Percentiles rank a stretch among this genome's conserved stretches.
These are phyloP conservation scores for Kalmanozyma brasiliensis DNA, from an alignment of 1,284 basidiomycete genomes.

Conservation along the genomic window DNA sequence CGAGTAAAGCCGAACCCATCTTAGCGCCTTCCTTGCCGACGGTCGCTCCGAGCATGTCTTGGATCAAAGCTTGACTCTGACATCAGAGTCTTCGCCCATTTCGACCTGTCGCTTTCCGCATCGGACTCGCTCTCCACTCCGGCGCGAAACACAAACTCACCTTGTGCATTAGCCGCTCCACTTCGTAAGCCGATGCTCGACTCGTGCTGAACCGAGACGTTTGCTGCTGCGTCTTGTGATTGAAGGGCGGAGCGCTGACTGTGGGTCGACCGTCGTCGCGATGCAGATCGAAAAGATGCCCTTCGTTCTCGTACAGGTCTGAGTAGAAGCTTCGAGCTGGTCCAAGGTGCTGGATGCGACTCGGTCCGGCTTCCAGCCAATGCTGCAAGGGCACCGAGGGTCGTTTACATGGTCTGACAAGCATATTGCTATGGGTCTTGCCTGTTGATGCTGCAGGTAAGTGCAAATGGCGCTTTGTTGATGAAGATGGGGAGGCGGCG, in stretches of 20 bases:
- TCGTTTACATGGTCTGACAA: conserved; percentile 3
- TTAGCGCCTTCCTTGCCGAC: background rate
- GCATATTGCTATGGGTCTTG: too few species aligned
- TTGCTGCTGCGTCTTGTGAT: conserved; percentile 15
- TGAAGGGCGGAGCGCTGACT: conserved; percentile 11
- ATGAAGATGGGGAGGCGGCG: background rate
- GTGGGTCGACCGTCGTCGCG: conserved; percentile 24
- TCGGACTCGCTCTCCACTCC: background rate
- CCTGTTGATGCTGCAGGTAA: too few species aligned
- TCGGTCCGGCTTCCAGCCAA: conserved; percentile 12
- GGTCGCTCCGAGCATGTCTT: conserved; percentile 18
- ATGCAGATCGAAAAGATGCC: conserved; percentile 34
- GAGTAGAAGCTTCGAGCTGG: conserved; percentile 23
- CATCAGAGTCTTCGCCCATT: too few species aligned
- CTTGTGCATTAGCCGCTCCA: conserved; percentile 39
- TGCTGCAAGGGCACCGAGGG: conserved; percentile 6
- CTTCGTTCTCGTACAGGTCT: conserved; percentile 46
- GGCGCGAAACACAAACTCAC: conserved; percentile 17
- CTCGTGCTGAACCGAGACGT: conserved; percentile 26
- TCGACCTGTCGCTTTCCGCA: background rate
- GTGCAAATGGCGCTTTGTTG: too few species aligned
- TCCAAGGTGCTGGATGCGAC: conserved; percentile 4
- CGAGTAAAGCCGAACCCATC: background rate
- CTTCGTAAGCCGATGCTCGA: conserved; percentile 27
- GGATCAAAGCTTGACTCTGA: conserved; percentile 1